Conservation (phyloP, 441 rosid species). For the Heliophila coronopifolia region DNA sequence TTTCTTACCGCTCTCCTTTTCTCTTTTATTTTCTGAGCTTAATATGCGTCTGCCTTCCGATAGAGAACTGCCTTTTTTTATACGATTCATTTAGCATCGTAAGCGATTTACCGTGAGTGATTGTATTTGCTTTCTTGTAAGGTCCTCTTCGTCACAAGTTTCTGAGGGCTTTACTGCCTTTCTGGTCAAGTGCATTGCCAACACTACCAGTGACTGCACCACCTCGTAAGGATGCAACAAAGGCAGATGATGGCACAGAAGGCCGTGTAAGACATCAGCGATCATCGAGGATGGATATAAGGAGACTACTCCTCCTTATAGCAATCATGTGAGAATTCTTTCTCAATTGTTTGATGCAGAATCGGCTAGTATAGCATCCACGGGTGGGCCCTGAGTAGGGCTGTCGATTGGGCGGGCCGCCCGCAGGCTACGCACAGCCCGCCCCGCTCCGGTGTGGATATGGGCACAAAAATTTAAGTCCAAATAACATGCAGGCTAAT, state of each 20-base stretch:
- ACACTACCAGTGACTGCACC: constrained; percentile 95
- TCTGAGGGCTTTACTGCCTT: constrained; percentile 86
- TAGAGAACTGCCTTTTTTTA: too few relatives aligned
- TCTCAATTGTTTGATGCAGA: too few relatives aligned
- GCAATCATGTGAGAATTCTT: constrained; percentile 91
- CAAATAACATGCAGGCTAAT: too few relatives aligned
- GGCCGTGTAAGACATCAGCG: constrained; percentile 61
- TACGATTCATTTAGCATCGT: too few relatives aligned
- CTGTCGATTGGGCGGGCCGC: too few relatives aligned
- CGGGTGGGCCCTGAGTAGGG: too few relatives aligned
- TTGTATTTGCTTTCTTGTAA: too few relatives aligned
- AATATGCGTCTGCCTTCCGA: background rate
- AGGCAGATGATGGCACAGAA: constrained; percentile 60
- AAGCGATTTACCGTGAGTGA: too few relatives aligned
- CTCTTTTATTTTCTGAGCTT: background rate
- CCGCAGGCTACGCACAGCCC: too few relatives aligned
- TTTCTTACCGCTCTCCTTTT: background rate
- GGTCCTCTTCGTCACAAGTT: constrained; percentile 90
- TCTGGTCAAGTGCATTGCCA: constrained; percentile 97
- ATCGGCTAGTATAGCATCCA: too few relatives aligned
- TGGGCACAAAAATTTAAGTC: too few relatives aligned
- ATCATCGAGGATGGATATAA: constrained; percentile 75
- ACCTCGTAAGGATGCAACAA: constrained; percentile 61
- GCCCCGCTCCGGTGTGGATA: too few relatives aligned
- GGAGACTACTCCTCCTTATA: constrained; percentile 76